Evolutionary conservation across 257 asterid genomes (phyloP).

Genomic region (Fraxinus excelsior): DNA sequence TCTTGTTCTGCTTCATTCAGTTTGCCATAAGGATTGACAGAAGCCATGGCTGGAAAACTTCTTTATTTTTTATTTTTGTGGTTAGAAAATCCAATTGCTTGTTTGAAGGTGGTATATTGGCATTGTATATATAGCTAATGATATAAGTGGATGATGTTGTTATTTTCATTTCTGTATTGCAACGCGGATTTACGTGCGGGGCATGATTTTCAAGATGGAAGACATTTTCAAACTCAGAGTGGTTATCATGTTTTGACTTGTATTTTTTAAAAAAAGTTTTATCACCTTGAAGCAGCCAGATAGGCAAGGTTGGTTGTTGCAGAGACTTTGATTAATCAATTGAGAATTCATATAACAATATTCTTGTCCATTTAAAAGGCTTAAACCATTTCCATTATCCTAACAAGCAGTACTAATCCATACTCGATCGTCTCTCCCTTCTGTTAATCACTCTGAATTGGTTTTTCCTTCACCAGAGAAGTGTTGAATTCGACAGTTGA

Average conservation of each 20-base stretch:
- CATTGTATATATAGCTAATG: conserved; percentile 10
- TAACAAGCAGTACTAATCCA: not conserved
- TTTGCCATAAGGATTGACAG: conserved; percentile 38
- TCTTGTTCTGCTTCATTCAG: conserved; percentile 41
- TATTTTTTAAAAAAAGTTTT: too few relatives aligned
- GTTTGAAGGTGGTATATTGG: conserved; percentile 10
- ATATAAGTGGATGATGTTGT: not conserved
- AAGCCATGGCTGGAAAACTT: conserved; percentile 24
- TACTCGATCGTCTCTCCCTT: too few relatives aligned
- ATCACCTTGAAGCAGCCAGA: not conserved
- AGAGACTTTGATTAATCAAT: conserved; percentile 14
- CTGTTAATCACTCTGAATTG: too few relatives aligned
- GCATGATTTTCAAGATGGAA: conserved; percentile 1
- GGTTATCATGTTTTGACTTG: conserved; percentile 33
- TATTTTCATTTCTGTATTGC: not conserved
- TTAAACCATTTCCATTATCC: not conserved
- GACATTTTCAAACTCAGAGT: conserved; percentile 18
- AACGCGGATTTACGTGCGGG: conserved; percentile 21
- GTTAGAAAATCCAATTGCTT: not conserved
- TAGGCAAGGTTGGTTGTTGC: conserved; percentile 17
- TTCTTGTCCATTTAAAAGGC: conserved; percentile 25
- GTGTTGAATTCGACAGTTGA: too few relatives aligned
- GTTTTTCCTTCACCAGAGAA: too few relatives aligned
- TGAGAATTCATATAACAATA: not conserved
- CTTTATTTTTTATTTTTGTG: not conserved